These are phyloP conservation scores for Apophysomyces trapeziformis DNA, from an alignment of 371 early-diverging fungal species.

Conservation along the genomic window DNA sequence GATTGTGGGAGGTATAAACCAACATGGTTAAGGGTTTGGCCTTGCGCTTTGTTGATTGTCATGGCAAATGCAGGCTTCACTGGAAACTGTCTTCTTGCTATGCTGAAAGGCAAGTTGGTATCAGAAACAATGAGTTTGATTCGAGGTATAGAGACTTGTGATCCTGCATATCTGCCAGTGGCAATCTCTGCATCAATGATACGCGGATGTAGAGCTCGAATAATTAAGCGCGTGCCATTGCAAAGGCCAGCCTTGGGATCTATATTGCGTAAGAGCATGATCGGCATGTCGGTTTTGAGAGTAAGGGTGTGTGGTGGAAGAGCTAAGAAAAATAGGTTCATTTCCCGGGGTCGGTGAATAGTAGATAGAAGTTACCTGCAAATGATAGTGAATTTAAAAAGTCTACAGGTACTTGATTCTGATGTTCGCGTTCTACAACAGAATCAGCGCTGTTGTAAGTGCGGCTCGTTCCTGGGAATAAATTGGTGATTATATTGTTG, in stretches of 20 bases:
- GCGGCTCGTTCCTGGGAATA: no score
- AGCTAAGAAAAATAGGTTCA: no score
- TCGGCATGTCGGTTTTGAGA: no score
- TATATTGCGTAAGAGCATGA: no score
- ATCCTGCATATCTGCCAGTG: neutral
- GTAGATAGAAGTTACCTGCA: no score
- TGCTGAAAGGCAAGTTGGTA: neutral
- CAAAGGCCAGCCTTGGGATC: slow-evolving; percentile 20
- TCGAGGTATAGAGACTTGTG: neutral
- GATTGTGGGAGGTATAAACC: slow-evolving; percentile 18
- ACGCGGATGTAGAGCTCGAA: neutral
- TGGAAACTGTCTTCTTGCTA: slow-evolving; percentile 25
- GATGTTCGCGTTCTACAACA: no score
- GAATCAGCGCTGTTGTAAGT: no score
- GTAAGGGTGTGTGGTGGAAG: no score
- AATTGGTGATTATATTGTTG: no score
- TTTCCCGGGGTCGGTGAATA: no score
- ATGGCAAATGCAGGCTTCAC: slow-evolving; percentile 26
- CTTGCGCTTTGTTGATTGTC: slow-evolving; percentile 36
- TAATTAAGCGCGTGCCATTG: slow-evolving; percentile 30
- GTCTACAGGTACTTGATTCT: no score
- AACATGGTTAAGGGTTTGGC: slow-evolving; percentile 23
- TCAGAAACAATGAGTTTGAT: neutral
- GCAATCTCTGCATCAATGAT: slow-evolving; percentile 2
- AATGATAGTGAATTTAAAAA: no score